Evolutionary conservation across 805 yeast species (phyloP), one percentile per base, ranked within the genome.

Genomic region (Pichia gijzeniarum): DNA sequence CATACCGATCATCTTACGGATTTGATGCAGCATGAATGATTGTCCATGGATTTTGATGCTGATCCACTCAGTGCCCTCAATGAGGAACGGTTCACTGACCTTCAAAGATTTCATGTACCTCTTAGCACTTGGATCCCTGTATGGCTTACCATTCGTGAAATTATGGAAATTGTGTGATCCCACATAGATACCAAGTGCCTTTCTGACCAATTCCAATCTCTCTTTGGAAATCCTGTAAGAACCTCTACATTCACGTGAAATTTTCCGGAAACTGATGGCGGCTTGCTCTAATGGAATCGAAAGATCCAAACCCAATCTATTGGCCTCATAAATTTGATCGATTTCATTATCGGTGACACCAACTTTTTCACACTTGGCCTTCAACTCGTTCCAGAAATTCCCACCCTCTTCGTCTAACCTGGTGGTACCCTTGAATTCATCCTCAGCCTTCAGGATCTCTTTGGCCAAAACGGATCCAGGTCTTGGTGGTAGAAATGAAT

Each of bases 11-110:
- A 93, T 93, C 62, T 93, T 93, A 62, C 99, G 80, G 60, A 93
- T 93, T 72, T 91, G 99, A 67, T 91, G 98, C 52, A 93, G 73
- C 98, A 93, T 93, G 65, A 93, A 93, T 3, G 96, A 87, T 68
- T 93, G 99, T 7, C 99, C 99, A 63, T 93, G 99, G 53, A 93
- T 87, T 69, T 91, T 90, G 58, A 93, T 83, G 2, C 96, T 86
- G 2, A 87, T 76, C 99, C 99, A 93, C 61, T 93, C 98, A 6
- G 96, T 89, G 39, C 86, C 89, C 59, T 90, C 86, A 53, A 91
- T 90, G 42, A 88, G 82, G 63, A 88, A 86, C 2, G 98, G 98
- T 2, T 86, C 95, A 16, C 89, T 77, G 0, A 88, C 95, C 1
- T 76, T 72, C 40, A 91, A 73, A 17, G 76, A 68, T 57, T 85